Evolutionary conservation across 2,329 filamentous ascomycete genomes (phyloP).

Genomic region (Aspergillus felis): DNA sequence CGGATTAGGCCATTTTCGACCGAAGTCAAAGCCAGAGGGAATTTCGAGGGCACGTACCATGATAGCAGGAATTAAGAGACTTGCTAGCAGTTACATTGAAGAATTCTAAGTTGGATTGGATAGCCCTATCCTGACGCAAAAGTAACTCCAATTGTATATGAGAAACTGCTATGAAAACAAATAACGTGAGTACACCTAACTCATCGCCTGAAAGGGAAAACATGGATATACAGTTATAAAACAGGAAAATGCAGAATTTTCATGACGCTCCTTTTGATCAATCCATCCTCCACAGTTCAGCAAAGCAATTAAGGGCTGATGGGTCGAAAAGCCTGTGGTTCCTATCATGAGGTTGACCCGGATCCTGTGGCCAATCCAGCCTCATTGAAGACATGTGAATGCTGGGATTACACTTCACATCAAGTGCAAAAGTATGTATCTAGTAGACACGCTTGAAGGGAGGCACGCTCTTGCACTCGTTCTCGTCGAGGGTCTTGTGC

Average conservation of each 20-base stretch:
- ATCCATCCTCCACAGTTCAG: slow-evolving; percentile 6
- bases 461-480: slow-evolving; percentile 91
- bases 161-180: slow-evolving; percentile 24
- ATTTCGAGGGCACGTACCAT: not conserved
- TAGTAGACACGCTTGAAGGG: slow-evolving; percentile 76
- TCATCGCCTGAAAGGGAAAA: slow-evolving; percentile 32
- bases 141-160: slow-evolving; percentile 27
- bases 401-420: not conserved
- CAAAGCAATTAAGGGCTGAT: not conserved
- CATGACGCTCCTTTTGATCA: slow-evolving; percentile 29
- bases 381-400: not conserved
- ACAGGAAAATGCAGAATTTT: slow-evolving; percentile 31
- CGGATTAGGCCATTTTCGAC: not conserved
- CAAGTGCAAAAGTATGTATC: slow-evolving; percentile 8
- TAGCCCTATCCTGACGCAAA: slow-evolving; percentile 15
- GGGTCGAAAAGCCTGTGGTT: not conserved
- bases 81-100: not conserved
- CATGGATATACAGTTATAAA: slow-evolving; percentile 40
- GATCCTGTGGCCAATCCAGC: not conserved
- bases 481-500: slow-evolving; percentile 81
- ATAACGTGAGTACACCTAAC: slow-evolving; percentile 31
- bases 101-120: not conserved
- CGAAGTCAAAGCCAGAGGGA: not conserved
- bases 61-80: not conserved
- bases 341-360: not conserved